phyloP scores from a whole-genome alignment of 257 asterid species.

The Nicotiana tomentosiformis region DNA sequence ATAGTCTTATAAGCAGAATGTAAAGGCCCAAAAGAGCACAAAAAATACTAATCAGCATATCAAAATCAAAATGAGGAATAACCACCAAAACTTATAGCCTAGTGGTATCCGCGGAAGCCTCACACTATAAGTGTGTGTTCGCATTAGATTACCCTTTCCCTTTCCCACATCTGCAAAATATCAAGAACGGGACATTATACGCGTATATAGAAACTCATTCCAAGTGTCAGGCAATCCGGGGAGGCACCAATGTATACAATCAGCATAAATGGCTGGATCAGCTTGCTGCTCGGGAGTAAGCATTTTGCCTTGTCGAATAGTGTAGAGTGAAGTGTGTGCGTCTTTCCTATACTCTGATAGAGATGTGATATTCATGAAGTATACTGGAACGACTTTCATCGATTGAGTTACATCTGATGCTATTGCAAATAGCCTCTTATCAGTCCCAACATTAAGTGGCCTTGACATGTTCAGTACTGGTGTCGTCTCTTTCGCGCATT shows the following conservation, averaged over 20 bases:
- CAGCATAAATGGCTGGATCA: constrained; percentile 55
- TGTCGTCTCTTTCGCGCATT: constrained; percentile 57
- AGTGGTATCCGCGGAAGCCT: neutral
- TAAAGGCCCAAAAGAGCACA: neutral
- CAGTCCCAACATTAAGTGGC: constrained; percentile 64
- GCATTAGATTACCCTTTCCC: neutral
- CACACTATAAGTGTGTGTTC: neutral
- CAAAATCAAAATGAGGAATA: too few species aligned
- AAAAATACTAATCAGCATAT: too few species aligned
- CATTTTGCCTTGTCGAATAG: constrained; percentile 59
- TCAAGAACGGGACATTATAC: constrained; percentile 29
- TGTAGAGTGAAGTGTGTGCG: constrained; percentile 71
- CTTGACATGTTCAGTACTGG: constrained; percentile 58
- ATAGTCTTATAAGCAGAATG: neutral
- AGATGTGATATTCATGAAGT: constrained; percentile 52
- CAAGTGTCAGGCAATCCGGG: constrained; percentile 78
- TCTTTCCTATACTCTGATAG: constrained; percentile 72
- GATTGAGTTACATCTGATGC: constrained; percentile 55
- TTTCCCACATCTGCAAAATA: neutral
- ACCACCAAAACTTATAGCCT: neutral
- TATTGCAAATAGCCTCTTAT: constrained; percentile 29
- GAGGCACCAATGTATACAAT: constrained; percentile 84
- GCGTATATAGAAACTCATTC: constrained; percentile 52
- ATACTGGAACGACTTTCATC: constrained; percentile 30
- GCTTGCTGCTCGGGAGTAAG: constrained; percentile 51